Conservation (phyloP, 352 stramenopile genomes). For the Thalassiosira livingstoniorum region DNA sequence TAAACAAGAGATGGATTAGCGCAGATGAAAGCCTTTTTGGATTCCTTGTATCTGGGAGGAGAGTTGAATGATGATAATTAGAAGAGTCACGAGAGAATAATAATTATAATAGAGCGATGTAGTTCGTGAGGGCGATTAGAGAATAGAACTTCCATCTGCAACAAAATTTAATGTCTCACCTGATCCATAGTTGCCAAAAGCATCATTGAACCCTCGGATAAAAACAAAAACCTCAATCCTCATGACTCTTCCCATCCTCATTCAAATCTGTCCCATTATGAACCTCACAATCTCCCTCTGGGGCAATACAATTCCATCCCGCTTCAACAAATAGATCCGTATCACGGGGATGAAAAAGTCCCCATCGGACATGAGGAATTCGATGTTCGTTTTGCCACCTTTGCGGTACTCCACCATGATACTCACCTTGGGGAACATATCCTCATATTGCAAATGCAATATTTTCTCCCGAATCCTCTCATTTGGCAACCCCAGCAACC, state of each 20-base stretch:
- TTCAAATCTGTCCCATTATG: slow-evolving; percentile 64
- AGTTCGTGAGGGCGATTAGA: too few species aligned
- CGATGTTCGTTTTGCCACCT: slow-evolving; percentile 49
- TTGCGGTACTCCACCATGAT: slow-evolving; percentile 63
- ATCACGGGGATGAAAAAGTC: slow-evolving; percentile 62
- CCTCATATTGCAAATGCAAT: slow-evolving; percentile 38
- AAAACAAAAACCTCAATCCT: slow-evolving; percentile 57
- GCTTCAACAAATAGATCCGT: slow-evolving; percentile 54
- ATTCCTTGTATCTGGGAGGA: slow-evolving; percentile 48
- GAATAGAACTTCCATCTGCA: too few species aligned
- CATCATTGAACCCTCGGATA: slow-evolving; percentile 56
- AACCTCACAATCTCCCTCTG: slow-evolving; percentile 51
- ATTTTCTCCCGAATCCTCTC: slow-evolving; percentile 46
- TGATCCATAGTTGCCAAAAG: slow-evolving; percentile 56
- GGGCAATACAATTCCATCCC: slow-evolving; percentile 35
- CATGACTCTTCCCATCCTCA: slow-evolving; percentile 43
- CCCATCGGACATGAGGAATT: slow-evolving; percentile 59
- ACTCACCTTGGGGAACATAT: slow-evolving; percentile 59
- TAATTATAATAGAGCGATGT: too few species aligned
- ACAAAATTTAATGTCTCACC: too few species aligned
- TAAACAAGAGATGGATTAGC: too few species aligned
- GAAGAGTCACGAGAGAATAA: too few species aligned
- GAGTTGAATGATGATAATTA: too few species aligned
- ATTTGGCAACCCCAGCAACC: slow-evolving; percentile 53
- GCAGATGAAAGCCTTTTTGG: slow-evolving; percentile 53